Conservation (phyloP, 768 basidiomycete genomes). For the Phanerochaete carnosa region DNA sequence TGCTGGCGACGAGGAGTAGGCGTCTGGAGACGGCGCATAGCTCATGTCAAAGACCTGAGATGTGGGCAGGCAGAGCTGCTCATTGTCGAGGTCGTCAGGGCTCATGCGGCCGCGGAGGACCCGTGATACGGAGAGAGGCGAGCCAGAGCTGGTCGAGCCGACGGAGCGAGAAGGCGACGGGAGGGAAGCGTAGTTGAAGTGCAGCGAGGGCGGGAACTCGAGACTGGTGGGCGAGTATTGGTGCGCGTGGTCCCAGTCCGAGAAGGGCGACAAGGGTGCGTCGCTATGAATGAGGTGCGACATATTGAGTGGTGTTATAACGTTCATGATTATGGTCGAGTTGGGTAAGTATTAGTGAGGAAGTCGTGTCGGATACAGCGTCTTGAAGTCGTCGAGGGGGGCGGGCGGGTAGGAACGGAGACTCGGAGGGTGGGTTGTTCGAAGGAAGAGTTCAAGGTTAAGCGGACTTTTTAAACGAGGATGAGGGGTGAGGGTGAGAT, state of each 20-base stretch:
- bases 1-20: constrained; percentile 20
- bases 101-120: constrained; percentile 52
- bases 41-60: constrained; percentile 71
- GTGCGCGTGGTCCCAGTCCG: constrained; percentile 43
- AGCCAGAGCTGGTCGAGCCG: constrained; percentile 40
- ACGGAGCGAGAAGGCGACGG: constrained; percentile 40
- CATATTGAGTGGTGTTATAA: constrained; percentile 34
- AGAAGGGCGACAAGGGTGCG: constrained; percentile 47
- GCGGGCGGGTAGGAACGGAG: constrained; percentile 1
- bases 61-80: constrained; percentile 60
- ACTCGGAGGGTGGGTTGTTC: constrained; percentile 4
- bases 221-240: constrained; percentile 37
- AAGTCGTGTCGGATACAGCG: not conserved
- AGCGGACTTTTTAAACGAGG: constrained; percentile 13
- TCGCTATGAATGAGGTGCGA: constrained; percentile 58
- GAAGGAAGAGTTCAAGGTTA: constrained; percentile 1
- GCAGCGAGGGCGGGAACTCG: constrained; percentile 39
- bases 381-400: constrained; percentile 2
- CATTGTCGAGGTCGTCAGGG: constrained; percentile 42
- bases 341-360: constrained; percentile 6
- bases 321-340: constrained; percentile 15
- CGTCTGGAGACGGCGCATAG: constrained; percentile 31
- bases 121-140: constrained; percentile 39
- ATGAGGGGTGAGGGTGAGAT: not conserved
- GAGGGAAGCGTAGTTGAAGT: constrained; percentile 42